phyloP scores from a whole-genome alignment of 2,329 filamentous ascomycete genomes.

The Hirsutella thompsonii region DNA sequence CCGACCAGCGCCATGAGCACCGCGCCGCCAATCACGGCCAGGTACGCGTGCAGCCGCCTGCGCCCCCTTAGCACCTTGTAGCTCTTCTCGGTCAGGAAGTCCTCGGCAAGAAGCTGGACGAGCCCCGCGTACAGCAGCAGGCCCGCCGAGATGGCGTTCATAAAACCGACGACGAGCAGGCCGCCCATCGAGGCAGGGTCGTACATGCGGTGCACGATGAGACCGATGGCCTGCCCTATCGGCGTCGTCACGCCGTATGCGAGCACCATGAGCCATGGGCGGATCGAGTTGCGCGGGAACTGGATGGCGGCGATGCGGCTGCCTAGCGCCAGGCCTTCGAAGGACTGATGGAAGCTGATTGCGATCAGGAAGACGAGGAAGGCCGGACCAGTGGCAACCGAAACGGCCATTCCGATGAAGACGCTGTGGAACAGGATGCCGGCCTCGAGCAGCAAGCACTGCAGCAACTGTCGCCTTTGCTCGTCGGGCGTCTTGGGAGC shows the following conservation, averaged over 20 bases:
- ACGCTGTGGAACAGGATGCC: constrained; percentile 77
- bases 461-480: constrained; percentile 54
- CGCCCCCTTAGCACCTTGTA: constrained; percentile 52
- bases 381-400: constrained; percentile 64
- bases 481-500: constrained; percentile 33
- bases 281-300: constrained; percentile 59
- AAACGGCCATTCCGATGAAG: constrained; percentile 80
- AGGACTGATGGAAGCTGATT: constrained; percentile 77
- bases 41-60: constrained; percentile 47
- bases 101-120: constrained; percentile 74
- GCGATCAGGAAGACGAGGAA: constrained; percentile 72
- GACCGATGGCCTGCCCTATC: constrained; percentile 69
- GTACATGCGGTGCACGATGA: constrained; percentile 67
- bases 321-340: constrained; percentile 76
- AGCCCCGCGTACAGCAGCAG: constrained; percentile 71
- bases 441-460: constrained; percentile 69
- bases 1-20: constrained; percentile 59
- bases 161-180: constrained; percentile 70
- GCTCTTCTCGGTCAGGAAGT: constrained; percentile 67
- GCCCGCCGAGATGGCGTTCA: constrained; percentile 76
- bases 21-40: constrained; percentile 51
- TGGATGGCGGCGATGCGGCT: constrained; percentile 73
- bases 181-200: constrained; percentile 59
- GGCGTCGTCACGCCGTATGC: constrained; percentile 69
- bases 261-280: constrained; percentile 74